Conservation (phyloP, 768 basidiomycete genomes). For the Cubamyces lactineus region DNA sequence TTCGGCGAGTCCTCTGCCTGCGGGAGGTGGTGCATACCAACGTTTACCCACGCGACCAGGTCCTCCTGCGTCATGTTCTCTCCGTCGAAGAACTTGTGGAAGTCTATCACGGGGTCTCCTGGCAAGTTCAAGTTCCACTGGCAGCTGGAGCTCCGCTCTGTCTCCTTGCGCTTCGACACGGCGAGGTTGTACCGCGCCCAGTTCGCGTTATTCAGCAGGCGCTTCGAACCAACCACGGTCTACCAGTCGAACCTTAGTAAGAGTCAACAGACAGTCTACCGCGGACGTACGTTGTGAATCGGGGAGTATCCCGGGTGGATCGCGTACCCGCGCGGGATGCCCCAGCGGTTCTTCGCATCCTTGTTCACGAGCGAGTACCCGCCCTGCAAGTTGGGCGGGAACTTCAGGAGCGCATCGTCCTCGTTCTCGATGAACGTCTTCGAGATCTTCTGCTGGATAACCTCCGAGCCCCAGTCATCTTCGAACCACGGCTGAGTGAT, state of each 20-base stretch:
- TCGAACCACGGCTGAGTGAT: conserved; percentile 59
- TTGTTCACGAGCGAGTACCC: conserved; percentile 59
- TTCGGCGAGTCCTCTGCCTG: conserved; percentile 68
- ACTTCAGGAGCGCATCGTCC: conserved; percentile 53
- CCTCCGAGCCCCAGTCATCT: conserved; percentile 57
- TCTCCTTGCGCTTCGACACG: conserved; percentile 60
- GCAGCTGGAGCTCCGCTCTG: conserved; percentile 57
- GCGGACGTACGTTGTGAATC: conserved; percentile 47
- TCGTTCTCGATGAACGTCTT: conserved; percentile 54
- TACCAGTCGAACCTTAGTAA: conserved; percentile 21
- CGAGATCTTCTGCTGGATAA: conserved; percentile 56
- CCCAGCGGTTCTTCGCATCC: conserved; percentile 58
- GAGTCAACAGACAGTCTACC: neutral
- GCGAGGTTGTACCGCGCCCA: conserved; percentile 69
- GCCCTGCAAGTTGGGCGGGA: conserved; percentile 59
- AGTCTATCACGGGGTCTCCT: conserved; percentile 56
- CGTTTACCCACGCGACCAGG: conserved; percentile 66
- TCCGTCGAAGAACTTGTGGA: conserved; percentile 64
- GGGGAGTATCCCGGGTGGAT: conserved; percentile 63
- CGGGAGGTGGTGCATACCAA: conserved; percentile 70
- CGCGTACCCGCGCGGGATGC: conserved; percentile 57
- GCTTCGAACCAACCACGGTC: conserved; percentile 63
- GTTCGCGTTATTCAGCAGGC: conserved; percentile 61
- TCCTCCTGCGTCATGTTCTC: conserved; percentile 68
- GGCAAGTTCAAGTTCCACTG: conserved; percentile 70